Percentiles rank a stretch among this genome's conserved stretches.
These are phyloP conservation scores for Leucocoprinus birnbaumii DNA, from an alignment of 768 basidiomycete species.

Conservation along the genomic window DNA sequence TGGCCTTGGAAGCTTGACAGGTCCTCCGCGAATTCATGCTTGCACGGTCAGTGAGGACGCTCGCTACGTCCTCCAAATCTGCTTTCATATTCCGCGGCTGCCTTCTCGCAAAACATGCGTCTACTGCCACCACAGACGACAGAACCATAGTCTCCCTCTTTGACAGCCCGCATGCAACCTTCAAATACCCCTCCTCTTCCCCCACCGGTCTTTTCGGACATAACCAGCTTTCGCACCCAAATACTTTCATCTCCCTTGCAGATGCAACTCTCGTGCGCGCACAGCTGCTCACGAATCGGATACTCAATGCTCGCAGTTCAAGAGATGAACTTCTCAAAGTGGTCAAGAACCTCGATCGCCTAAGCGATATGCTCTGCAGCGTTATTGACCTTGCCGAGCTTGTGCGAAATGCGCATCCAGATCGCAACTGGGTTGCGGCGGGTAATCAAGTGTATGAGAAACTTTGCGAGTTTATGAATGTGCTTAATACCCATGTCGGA, in stretches of 20 bases:
- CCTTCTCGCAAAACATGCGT: conserved; percentile 33
- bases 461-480: conserved; percentile 97
- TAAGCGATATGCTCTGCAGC: conserved; percentile 93
- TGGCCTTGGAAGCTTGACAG: not conserved
- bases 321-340: conserved; percentile 76
- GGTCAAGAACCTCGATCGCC: conserved; percentile 93
- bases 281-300: conserved; percentile 78
- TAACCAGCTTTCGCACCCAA: conserved; percentile 63
- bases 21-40: conserved; percentile 32
- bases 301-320: conserved; percentile 70
- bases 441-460: conserved; percentile 88
- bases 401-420: conserved; percentile 91
- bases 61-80: conserved; percentile 28
- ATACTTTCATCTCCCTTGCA: conserved; percentile 68
- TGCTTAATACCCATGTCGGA: conserved; percentile 89
- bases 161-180: conserved; percentile 57
- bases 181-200: conserved; percentile 23
- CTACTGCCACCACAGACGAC: conserved; percentile 67
- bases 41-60: conserved; percentile 38
- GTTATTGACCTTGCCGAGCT: conserved; percentile 97
- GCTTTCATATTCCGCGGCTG: conserved; percentile 41
- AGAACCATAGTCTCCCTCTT: conserved; percentile 65
- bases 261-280: conserved; percentile 80
- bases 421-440: conserved; percentile 75
- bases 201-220: conserved; percentile 87